A percentile compares a stretch with the other conserved stretches of the same genome.
Conservation (phyloP, 768 basidiomycete genomes). For the Zangia roseola region DNA sequence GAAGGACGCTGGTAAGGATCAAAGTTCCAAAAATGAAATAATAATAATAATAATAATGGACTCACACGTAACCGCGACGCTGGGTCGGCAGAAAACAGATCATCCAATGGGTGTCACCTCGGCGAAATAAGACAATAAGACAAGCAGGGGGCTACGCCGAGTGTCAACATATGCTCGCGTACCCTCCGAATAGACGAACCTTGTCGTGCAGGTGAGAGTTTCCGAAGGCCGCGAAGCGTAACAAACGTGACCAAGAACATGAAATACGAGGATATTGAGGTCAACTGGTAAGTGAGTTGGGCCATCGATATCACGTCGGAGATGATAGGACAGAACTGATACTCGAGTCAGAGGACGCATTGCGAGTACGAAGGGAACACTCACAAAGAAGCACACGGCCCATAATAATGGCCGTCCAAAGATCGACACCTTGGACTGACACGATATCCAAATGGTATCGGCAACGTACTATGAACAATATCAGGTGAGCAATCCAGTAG, state of each 20-base stretch:
- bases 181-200: conserved; percentile 1
- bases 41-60: background rate
- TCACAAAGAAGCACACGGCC: conserved; percentile 24
- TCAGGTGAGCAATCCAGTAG: background rate
- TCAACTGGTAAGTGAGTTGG: conserved; percentile 12
- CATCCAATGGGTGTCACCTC: background rate
- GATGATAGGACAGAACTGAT: conserved; percentile 22
- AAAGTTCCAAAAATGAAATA: background rate
- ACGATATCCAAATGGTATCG: conserved; percentile 3
- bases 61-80: background rate
- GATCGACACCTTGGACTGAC: background rate
- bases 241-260: conserved; percentile 8
- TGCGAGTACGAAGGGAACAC: background rate
- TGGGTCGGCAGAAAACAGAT: too few relatives aligned
- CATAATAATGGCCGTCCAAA: conserved; percentile 9
- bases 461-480: background rate
- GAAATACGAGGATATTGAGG: conserved; percentile 14
- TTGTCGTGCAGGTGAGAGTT: conserved; percentile 1
- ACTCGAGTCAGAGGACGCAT: background rate
- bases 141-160: conserved; percentile 6
- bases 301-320: conserved; percentile 22
- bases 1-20: background rate
- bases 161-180: background rate
- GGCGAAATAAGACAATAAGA: background rate
- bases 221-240: background rate